Evolutionary conservation across 108 stramenopile species (phyloP).

Genomic region (Aurantiochytrium sp.): DNA sequence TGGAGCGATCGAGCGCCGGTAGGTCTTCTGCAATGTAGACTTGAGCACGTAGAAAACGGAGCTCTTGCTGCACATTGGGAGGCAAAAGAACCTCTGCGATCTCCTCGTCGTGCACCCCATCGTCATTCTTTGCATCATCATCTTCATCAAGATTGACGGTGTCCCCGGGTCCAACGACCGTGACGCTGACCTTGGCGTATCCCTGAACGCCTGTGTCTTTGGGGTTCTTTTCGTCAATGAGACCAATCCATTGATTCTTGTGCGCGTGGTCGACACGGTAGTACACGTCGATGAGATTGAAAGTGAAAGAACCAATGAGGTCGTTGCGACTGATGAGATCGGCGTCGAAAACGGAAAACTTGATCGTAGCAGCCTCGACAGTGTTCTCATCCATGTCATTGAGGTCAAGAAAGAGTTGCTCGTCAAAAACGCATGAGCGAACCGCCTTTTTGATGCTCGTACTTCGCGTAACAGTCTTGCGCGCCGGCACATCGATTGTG

Average conservation of each 20-base stretch:
- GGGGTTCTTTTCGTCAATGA: conserved; percentile 45
- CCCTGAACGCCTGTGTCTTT: conserved; percentile 50
- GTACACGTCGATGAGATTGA: conserved; percentile 29
- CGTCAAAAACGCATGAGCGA: conserved; percentile 41
- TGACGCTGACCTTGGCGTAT: conserved; percentile 45
- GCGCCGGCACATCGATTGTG: conserved; percentile 32
- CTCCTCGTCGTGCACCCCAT: conserved; percentile 22
- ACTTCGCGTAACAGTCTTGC: conserved; percentile 19
- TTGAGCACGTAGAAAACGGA: conserved; percentile 22
- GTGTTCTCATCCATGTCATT: conserved; percentile 29
- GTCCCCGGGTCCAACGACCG: conserved; percentile 54
- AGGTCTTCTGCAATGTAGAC: conserved; percentile 35
- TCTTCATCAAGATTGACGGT: conserved; percentile 35
- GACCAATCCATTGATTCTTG: conserved; percentile 49
- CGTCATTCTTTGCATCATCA: neutral
- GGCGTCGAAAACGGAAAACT: conserved; percentile 24
- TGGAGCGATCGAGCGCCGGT: conserved; percentile 28
- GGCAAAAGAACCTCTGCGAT: conserved; percentile 16
- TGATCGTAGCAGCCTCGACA: conserved; percentile 36
- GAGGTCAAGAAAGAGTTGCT: conserved; percentile 37
- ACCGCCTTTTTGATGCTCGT: neutral
- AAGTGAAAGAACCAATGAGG: conserved; percentile 31
- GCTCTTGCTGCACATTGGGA: neutral
- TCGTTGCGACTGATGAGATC: conserved; percentile 25
- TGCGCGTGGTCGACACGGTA: conserved; percentile 40